phyloP scores from a whole-genome alignment of 192 early-diverging fungal genomes.

The Rhizoclosmatium globosum region DNA sequence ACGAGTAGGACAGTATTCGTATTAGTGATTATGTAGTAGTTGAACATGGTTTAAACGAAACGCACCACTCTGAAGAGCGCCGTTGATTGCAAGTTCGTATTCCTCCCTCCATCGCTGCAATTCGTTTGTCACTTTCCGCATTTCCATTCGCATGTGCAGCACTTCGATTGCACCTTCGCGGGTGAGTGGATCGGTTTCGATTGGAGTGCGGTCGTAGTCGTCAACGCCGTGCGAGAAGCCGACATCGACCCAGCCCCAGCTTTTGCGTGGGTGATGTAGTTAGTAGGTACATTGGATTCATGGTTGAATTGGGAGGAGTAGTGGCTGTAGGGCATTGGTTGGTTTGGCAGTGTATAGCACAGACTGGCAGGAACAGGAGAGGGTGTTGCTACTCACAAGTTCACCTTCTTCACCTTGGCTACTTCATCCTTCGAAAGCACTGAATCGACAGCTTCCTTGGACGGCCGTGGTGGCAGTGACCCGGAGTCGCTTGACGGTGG shows the following conservation, averaged over 20 bases:
- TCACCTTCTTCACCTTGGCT: constrained; percentile 30
- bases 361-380: neutral
- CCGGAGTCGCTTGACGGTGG: no score
- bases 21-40: neutral
- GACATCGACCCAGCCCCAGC: constrained; percentile 42
- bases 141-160: constrained; percentile 34
- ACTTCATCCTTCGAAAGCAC: neutral
- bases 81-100: constrained; percentile 22
- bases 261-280: neutral
- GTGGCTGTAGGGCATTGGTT: neutral
- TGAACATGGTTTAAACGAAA: neutral
- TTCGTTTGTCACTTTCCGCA: constrained; percentile 28
- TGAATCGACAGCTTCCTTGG: neutral
- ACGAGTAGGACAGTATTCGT: no score
- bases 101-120: constrained; percentile 33
- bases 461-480: constrained; percentile 6
- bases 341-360: neutral
- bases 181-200: constrained; percentile 36
- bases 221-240: constrained; percentile 34
- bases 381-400: constrained; percentile 17
- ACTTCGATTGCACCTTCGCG: constrained; percentile 36
- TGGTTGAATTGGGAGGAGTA: neutral
- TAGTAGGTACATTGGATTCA: neutral
- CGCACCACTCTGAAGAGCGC: neutral
- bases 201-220: constrained; percentile 38